A percentile compares a stretch with the other conserved stretches of the same genome.
Evolutionary conservation across 805 yeast species (phyloP).

Genomic region (Kuraishia floccosa): DNA sequence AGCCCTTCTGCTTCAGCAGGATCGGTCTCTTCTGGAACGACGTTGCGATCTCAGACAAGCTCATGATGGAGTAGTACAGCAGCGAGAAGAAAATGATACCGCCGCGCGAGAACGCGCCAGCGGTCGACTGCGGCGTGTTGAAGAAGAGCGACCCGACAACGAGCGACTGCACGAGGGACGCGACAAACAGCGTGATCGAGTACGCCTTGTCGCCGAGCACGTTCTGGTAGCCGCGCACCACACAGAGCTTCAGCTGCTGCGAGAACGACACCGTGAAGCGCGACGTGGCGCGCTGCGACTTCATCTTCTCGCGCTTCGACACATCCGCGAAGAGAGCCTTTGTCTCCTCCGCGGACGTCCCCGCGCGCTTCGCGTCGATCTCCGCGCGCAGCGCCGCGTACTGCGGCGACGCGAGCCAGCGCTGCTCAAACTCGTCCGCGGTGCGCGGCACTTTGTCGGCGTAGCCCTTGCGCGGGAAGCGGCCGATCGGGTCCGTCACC

Average conservation of each 20-base stretch:
- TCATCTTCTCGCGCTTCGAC: slow-evolving; percentile 7
- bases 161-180: slow-evolving; percentile 45
- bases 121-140: slow-evolving; percentile 34
- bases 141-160: slow-evolving; percentile 55
- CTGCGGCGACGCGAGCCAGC: slow-evolving; percentile 49
- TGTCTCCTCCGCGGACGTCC: slow-evolving; percentile 23
- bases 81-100: slow-evolving; percentile 51
- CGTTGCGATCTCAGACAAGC: slow-evolving; percentile 32
- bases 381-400: slow-evolving; percentile 21
- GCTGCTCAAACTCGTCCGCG: slow-evolving; percentile 45
- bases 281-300: slow-evolving; percentile 21
- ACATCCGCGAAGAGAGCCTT: slow-evolving; percentile 24
- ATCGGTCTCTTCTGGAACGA: slow-evolving; percentile 44
- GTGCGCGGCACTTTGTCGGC: slow-evolving; percentile 42
- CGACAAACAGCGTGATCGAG: slow-evolving; percentile 29
- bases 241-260: slow-evolving; percentile 37
- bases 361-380: slow-evolving; percentile 16
- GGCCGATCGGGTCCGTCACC: slow-evolving; percentile 54
- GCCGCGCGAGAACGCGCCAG: slow-evolving; percentile 53
- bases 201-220: slow-evolving; percentile 46
- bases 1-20: slow-evolving; percentile 59
- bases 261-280: slow-evolving; percentile 29
- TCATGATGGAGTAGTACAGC: slow-evolving; percentile 38
- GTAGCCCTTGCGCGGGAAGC: slow-evolving; percentile 33
- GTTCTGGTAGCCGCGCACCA: slow-evolving; percentile 41